Evolutionary conservation across 2,329 filamentous ascomycete genomes (phyloP).

Genomic region (Blastomyces parvus): DNA sequence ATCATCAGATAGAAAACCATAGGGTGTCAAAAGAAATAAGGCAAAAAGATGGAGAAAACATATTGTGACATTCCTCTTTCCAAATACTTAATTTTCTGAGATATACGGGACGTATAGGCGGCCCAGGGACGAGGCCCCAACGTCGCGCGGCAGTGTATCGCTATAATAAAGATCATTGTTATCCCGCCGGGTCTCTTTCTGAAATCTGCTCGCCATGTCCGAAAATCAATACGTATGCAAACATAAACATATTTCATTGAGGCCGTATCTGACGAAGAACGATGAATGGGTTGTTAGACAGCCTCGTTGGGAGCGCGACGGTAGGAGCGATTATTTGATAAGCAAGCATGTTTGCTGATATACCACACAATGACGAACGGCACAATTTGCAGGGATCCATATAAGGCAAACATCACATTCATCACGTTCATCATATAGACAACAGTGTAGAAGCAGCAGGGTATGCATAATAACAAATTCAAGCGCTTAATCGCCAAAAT

Average conservation of each 20-base stretch:
- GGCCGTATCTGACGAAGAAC: not conserved
- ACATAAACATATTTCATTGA: not conserved
- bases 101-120: not conserved
- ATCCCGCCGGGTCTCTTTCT: not conserved
- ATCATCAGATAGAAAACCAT: not conserved
- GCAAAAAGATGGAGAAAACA: not conserved
- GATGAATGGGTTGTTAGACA: not conserved
- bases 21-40: not conserved
- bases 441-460: not conserved
- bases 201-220: not conserved
- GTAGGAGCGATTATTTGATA: not conserved
- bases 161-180: not conserved
- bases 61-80: not conserved
- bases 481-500: not conserved
- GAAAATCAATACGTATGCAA: not conserved
- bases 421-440: not conserved
- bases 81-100: not conserved
- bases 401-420: not conserved
- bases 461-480: not conserved
- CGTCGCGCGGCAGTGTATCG: not conserved
- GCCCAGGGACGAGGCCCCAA: not conserved
- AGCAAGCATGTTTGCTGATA: not conserved
- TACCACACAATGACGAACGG: not conserved
- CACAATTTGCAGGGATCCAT: not conserved
- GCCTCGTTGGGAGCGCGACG: not conserved